Conservation (phyloP, 2,329 filamentous ascomycete genomes). For the Cucurbitaria berberidis region DNA sequence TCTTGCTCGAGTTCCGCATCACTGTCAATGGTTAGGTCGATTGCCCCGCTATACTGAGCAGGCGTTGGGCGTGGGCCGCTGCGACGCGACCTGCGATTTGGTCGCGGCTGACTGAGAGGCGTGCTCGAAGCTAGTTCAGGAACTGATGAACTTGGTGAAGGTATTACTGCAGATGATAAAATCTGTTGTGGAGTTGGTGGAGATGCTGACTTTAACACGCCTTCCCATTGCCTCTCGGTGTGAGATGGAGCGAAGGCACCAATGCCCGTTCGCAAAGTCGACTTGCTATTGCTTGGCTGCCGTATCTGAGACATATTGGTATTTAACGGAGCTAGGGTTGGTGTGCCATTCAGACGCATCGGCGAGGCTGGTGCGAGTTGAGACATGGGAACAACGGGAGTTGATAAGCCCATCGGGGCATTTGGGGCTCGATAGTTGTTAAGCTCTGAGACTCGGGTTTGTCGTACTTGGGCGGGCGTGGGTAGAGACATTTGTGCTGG, state of each 20-base stretch:
- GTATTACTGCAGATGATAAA: neutral
- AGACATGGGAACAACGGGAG: conserved; percentile 8
- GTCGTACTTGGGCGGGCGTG: conserved; percentile 12
- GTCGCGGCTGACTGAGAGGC: neutral
- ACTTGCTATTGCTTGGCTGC: neutral
- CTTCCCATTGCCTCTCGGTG: conserved; percentile 8
- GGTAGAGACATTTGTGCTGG: neutral
- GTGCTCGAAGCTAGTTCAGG: neutral
- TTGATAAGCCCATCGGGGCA: neutral
- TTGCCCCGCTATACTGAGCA: conserved; percentile 3
- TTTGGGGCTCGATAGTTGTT: conserved; percentile 6
- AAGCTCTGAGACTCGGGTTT: conserved; percentile 11
- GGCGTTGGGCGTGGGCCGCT: neutral
- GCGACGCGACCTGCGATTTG: conserved; percentile 1
- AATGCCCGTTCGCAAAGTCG: neutral
- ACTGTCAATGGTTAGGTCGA: conserved; percentile 27
- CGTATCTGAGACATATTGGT: neutral
- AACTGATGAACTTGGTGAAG: neutral
- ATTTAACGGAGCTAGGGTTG: neutral
- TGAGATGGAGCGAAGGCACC: neutral
- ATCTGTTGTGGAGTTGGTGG: neutral
- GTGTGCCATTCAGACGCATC: neutral
- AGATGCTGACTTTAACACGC: neutral
- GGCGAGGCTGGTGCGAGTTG: neutral
- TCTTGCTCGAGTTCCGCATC: conserved; percentile 20